These are phyloP conservation scores for Halteria grandinella DNA, from an alignment of 73 alveolate genomes.

Conservation along the genomic window DNA sequence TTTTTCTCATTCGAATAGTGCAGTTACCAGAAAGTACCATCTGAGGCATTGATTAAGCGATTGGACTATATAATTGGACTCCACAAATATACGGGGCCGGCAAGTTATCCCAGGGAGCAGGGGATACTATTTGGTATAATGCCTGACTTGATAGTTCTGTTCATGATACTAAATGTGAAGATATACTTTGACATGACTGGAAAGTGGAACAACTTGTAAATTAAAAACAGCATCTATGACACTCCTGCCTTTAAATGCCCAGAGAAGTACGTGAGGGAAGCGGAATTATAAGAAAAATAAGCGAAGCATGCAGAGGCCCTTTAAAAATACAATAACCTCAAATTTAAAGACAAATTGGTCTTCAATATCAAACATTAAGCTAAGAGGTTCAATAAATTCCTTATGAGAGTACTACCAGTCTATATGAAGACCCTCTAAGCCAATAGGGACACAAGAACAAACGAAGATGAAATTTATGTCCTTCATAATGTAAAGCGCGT, in stretches of 20 bases:
- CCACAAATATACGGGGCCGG: constrained; percentile 68
- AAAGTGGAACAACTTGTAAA: constrained; percentile 68
- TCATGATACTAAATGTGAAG: constrained; percentile 47
- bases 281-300: constrained; percentile 39
- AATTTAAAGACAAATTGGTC: neutral
- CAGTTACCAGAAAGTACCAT: constrained; percentile 30
- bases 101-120: constrained; percentile 56
- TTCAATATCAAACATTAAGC: neutral
- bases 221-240: constrained; percentile 44
- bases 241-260: constrained; percentile 61
- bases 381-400: neutral
- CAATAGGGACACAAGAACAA: constrained; percentile 9
- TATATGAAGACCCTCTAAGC: neutral
- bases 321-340: constrained; percentile 33
- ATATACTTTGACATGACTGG: constrained; percentile 63
- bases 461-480: constrained; percentile 6
- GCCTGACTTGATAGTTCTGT: constrained; percentile 52
- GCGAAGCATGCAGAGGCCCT: constrained; percentile 39
- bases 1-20: constrained; percentile 56
- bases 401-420: constrained; percentile 15
- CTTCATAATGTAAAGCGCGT: constrained; percentile 35
- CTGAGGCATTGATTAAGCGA: constrained; percentile 54
- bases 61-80: constrained; percentile 73
- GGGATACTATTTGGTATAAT: constrained; percentile 56
- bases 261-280: constrained; percentile 6